These are phyloP conservation scores for Aspergillus kassunensis DNA, from an alignment of 495 filamentous ascomycete genomes.

Conservation along the genomic window DNA sequence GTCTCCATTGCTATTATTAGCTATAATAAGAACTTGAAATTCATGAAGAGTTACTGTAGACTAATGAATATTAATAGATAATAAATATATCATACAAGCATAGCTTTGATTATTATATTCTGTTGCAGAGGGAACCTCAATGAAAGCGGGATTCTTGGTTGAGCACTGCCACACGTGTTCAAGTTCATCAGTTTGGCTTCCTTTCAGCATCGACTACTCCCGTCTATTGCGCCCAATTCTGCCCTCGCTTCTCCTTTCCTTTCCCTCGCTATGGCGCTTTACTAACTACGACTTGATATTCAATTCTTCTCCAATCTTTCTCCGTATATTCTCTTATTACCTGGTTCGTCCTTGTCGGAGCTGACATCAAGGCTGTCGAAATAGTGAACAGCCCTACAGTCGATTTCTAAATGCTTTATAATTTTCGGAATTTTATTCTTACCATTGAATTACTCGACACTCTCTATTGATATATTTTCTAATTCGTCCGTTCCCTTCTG, in stretches of 20 bases:
- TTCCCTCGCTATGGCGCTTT: constrained; percentile 35
- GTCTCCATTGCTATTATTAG: background rate
- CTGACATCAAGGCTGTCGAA: constrained; percentile 21
- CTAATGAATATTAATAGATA: too few species aligned
- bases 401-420: constrained; percentile 9
- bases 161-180: constrained; percentile 6
- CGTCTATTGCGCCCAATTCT: constrained; percentile 21
- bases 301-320: constrained; percentile 3
- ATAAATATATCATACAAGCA: too few species aligned
- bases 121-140: too few species aligned
- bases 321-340: constrained; percentile 14
- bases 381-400: background rate
- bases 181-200: constrained; percentile 15
- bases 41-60: too few species aligned
- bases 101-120: too few species aligned
- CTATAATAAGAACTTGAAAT: too few species aligned
- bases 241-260: constrained; percentile 18
- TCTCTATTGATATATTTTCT: constrained; percentile 16
- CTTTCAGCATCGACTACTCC: constrained; percentile 23
- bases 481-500: background rate
- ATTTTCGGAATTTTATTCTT: background rate
- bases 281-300: constrained; percentile 5
- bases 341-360: constrained; percentile 22
- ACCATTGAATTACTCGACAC: constrained; percentile 9
- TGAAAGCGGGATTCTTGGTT: too few species aligned